Conservation (phyloP, 2,329 filamentous ascomycete species). For the Colletotrichum ledebouriae region DNA sequence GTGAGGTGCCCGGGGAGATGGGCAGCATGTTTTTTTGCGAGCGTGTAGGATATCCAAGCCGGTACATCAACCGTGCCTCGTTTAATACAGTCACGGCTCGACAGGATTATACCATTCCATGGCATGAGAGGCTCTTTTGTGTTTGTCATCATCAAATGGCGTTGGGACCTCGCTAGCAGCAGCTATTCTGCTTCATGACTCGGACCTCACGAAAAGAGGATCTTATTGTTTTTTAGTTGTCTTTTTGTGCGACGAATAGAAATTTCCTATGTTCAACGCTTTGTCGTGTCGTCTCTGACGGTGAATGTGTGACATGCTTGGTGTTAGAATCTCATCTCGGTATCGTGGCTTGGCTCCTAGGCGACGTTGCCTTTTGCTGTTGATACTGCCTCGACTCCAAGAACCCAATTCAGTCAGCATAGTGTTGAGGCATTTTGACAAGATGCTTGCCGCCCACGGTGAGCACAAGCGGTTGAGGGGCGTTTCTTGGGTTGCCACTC, state of each 20-base stretch:
- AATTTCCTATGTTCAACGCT: conserved; percentile 23
- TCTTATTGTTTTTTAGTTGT: conserved; percentile 30
- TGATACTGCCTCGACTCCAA: not conserved
- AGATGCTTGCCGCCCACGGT: not conserved
- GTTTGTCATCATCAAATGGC: conserved; percentile 38
- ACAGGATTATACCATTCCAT: conserved; percentile 24
- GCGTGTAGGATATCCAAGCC: conserved; percentile 39
- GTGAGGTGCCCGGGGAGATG: not conserved
- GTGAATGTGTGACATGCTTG: not conserved
- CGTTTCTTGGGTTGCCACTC: not conserved
- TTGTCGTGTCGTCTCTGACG: not conserved
- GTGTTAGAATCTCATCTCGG: conserved; percentile 1
- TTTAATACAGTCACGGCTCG: conserved; percentile 41
- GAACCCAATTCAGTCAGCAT: too few species aligned
- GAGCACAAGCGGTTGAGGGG: not conserved
- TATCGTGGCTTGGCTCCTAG: conserved; percentile 1
- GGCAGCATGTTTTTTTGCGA: conserved; percentile 30
- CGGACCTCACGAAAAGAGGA: conserved; percentile 20
- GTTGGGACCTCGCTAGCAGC: conserved; percentile 38
- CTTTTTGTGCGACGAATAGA: conserved; percentile 34
- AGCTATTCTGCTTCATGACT: conserved; percentile 38
- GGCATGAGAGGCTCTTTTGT: conserved; percentile 39
- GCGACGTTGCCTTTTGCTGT: not conserved
- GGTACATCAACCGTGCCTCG: conserved; percentile 24
- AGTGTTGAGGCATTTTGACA: not conserved